Percentiles rank a stretch among this genome's conserved stretches.
phyloP scores from a whole-genome alignment of 192 early-diverging fungal genomes.

The Mortierella alpina region DNA sequence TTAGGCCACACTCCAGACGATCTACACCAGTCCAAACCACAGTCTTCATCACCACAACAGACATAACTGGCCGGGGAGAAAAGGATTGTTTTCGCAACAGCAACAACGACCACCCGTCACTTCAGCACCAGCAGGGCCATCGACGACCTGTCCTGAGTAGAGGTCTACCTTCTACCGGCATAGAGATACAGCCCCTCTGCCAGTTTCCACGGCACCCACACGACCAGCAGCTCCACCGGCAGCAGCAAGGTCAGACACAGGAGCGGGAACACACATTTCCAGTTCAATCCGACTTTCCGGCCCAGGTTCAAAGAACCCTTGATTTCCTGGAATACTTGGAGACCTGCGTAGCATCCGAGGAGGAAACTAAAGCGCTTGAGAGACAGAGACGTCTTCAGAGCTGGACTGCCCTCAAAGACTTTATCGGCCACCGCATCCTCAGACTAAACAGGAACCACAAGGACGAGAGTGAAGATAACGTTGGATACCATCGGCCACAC shows the following conservation, averaged over 20 bases:
- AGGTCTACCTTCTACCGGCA: neutral
- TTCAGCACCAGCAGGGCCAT: neutral
- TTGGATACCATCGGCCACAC: neutral
- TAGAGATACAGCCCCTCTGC: conserved; percentile 8
- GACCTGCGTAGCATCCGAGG: conserved; percentile 13
- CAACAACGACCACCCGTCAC: neutral
- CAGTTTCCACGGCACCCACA: neutral
- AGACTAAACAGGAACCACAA: neutral
- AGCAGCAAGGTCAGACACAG: neutral
- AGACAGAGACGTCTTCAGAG: conserved; percentile 17
- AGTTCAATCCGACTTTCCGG: neutral
- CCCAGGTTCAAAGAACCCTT: conserved; percentile 16
- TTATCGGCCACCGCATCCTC: conserved; percentile 20
- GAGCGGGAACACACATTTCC: neutral
- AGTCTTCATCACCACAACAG: conserved; percentile 17
- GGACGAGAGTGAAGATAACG: neutral
- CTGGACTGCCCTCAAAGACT: conserved; percentile 32
- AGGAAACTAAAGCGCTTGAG: conserved; percentile 13
- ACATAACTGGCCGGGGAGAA: neutral
- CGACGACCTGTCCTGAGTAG: neutral
- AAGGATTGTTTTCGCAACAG: neutral
- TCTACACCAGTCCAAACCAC: conserved; percentile 6
- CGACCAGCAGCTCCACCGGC: neutral
- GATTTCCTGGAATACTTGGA: conserved; percentile 34
- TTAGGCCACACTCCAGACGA: neutral